A percentile compares a stretch with the other conserved stretches of the same genome.
phyloP scores from a whole-genome alignment of 257 asterid genomes.

The Salvia miltiorrhiza region DNA sequence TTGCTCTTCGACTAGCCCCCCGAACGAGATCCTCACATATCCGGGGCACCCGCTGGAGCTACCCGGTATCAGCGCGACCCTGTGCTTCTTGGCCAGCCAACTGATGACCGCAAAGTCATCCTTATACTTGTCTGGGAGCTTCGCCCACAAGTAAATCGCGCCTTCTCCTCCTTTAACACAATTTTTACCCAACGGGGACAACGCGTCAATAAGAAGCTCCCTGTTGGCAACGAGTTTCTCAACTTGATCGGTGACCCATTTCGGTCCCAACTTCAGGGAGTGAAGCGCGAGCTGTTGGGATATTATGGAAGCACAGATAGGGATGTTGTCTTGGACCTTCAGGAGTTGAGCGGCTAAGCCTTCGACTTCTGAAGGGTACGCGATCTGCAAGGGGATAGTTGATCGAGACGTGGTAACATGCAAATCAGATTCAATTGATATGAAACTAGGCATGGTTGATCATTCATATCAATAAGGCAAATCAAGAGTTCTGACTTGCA shows the following conservation, averaged over 20 bases:
- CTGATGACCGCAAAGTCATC: conserved; percentile 74
- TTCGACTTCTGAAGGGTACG: conserved; percentile 80
- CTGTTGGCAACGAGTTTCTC: conserved; percentile 66
- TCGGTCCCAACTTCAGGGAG: conserved; percentile 80
- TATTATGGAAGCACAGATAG: conserved; percentile 86
- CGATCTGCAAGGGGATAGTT: conserved; percentile 51
- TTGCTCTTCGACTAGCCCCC: conserved; percentile 65
- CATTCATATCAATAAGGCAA: neutral
- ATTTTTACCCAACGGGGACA: conserved; percentile 75
- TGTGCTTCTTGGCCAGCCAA: conserved; percentile 76
- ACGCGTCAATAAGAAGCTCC: conserved; percentile 57
- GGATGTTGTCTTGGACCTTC: conserved; percentile 95
- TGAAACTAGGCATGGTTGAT: neutral
- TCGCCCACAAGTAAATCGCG: conserved; percentile 93
- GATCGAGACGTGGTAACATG: neutral
- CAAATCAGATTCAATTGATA: neutral
- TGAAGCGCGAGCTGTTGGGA: conserved; percentile 78
- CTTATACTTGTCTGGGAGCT: conserved; percentile 52
- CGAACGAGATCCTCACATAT: conserved; percentile 72
- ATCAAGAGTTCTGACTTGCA: neutral
- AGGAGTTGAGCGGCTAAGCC: conserved; percentile 77
- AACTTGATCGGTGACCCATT: conserved; percentile 74
- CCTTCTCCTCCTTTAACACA: conserved; percentile 96
- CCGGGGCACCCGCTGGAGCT: conserved; percentile 78
- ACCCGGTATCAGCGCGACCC: conserved; percentile 74